Percentiles rank a stretch among this genome's conserved stretches.
These are phyloP conservation scores for Nothopassalora personata DNA, from an alignment of 2,329 filamentous ascomycete species.

Conservation along the genomic window DNA sequence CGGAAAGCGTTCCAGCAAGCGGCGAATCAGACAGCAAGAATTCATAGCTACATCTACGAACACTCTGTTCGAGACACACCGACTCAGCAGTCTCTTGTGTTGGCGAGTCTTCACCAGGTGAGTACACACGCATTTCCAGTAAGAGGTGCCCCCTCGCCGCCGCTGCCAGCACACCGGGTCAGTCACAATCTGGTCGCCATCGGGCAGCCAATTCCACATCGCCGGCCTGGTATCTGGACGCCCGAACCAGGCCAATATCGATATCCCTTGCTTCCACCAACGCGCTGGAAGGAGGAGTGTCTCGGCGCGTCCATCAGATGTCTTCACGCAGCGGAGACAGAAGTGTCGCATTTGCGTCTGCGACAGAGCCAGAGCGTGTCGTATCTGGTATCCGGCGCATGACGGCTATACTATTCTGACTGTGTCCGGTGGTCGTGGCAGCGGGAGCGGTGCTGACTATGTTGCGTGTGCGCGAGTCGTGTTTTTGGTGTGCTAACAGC, in stretches of 20 bases:
- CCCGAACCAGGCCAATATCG: neutral
- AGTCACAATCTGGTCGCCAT: constrained; percentile 10
- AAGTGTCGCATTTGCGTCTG: neutral
- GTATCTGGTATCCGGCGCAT: neutral
- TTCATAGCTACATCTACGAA: constrained; percentile 9
- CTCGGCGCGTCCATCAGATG: neutral
- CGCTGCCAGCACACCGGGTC: neutral
- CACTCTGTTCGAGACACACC: constrained; percentile 18
- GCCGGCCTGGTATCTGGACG: constrained; percentile 1
- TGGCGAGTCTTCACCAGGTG: neutral
- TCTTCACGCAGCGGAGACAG: constrained; percentile 10
- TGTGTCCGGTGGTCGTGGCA: neutral
- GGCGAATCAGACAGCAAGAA: constrained; percentile 15
- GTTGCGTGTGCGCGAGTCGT: neutral
- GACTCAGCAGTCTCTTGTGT: neutral
- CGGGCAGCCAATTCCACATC: constrained; percentile 11
- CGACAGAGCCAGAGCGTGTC: neutral
- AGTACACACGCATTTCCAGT: neutral
- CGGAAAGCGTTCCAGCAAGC: constrained; percentile 13
- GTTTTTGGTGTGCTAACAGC: neutral
- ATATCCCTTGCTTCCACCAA: neutral
- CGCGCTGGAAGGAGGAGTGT: neutral
- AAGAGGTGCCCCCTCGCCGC: neutral
- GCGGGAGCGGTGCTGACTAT: neutral
- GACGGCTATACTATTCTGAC: neutral